Base-by-base conservation (phyloP, 1,284 basidiomycete genomes). In the Papiliotrema flavescens region DNA sequence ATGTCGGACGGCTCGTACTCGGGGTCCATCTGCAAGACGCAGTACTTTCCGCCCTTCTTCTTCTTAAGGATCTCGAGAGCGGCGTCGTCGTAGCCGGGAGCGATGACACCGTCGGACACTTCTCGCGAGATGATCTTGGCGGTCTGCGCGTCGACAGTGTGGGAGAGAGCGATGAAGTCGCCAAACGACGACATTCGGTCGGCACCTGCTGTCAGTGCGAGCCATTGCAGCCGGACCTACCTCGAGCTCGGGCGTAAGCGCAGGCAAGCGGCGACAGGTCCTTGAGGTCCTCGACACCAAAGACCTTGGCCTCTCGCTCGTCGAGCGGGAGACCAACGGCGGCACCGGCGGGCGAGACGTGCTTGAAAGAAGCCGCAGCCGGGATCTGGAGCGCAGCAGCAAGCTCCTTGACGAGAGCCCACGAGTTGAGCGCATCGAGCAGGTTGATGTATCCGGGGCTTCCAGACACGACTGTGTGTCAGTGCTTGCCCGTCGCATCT, bases 101-200 rank as follows among this genome's bases (percentile, higher is more conserved):
- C 95, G 59, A 98, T 94, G 63, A 99, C 88, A 54, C 95, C 95
- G 76, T 98, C 96, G 0, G 93, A 97, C 7, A 99, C 95, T 75
- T 99, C 95, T 24, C 96, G 85, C 19, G 91, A 94, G 75, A 98
- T 97, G 74, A 99, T 96, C 64, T 86, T 86, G 49, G 95, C 95
- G 11, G 95, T 98, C 3, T 90, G 87, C 35, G 91, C 82, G 75
- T 99, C 96, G 77, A 93, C 96, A 35, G 85, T 84, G 52, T 90
- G 87, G 23, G 92, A 96, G 14, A 99, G 83, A 1, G 92, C 95
- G 69, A 99, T 95, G 75, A 98, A 96, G 80, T 99, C 96, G 23
- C 95, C 95, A 73, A 98, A 99, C 5, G 92, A 97, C 1, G 93
- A 97, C 95, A 99, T 99, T 53, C 95, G 87, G 77, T 99, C 96